phyloP scores from a whole-genome alignment of 495 filamentous ascomycete species.

The Podospora anserina region DNA sequence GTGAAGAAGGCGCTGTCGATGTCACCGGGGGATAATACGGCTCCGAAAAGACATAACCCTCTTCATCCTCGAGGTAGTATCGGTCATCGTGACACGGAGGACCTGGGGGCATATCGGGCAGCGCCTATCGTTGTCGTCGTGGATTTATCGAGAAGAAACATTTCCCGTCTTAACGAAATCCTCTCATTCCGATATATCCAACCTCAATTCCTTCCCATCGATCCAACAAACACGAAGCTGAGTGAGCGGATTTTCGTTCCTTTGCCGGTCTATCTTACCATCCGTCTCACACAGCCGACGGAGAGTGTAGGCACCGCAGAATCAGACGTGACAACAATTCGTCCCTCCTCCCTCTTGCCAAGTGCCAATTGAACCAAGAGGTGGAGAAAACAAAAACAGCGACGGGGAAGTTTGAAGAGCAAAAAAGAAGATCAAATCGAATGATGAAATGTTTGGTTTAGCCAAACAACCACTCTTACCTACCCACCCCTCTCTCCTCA shows the following conservation, averaged over 20 bases:
- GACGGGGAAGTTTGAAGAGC: not conserved
- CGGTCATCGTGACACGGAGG: conserved; percentile 5
- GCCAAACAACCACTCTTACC: not conserved
- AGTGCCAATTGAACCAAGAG: not conserved
- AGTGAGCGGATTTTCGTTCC: not conserved
- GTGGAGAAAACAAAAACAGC: not conserved
- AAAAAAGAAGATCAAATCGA: not conserved
- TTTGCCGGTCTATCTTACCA: not conserved
- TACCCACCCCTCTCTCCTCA: not conserved
- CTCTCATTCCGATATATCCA: not conserved
- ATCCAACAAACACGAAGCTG: not conserved
- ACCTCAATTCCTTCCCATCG: not conserved
- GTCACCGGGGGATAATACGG: not conserved
- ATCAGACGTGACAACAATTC: not conserved
- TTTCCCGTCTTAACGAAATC: not conserved
- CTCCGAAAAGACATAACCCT: not conserved
- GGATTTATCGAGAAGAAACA: conserved; percentile 3
- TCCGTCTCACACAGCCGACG: not conserved
- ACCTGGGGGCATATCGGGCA: conserved; percentile 7
- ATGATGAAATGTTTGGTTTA: not conserved
- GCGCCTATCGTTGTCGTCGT: not conserved
- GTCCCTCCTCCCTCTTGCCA: not conserved
- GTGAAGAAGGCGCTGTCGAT: not conserved
- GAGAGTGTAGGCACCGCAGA: not conserved
- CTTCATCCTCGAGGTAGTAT: conserved; percentile 10